A percentile compares a stretch with the other conserved stretches of the same genome.
Conservation (phyloP, 2,329 filamentous ascomycete species). For the Didymella lethalis region DNA sequence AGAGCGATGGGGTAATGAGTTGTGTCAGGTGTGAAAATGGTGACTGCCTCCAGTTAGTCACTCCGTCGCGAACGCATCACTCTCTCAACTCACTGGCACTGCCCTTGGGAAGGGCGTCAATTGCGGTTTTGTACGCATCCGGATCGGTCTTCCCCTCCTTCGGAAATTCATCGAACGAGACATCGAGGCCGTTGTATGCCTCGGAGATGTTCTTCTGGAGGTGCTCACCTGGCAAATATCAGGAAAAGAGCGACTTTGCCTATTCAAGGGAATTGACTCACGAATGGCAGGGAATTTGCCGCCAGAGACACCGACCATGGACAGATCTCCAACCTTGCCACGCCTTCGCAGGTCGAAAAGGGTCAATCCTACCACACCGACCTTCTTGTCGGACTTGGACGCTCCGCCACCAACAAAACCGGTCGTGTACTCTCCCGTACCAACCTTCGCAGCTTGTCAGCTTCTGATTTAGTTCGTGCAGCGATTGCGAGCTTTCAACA, state of each 20-base stretch:
- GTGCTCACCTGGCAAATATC: constrained; percentile 70
- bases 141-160: constrained; percentile 76
- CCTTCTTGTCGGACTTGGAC: constrained; percentile 92
- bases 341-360: constrained; percentile 87
- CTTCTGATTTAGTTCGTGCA: background rate
- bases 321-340: constrained; percentile 84
- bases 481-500: background rate
- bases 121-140: constrained; percentile 86
- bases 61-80: background rate
- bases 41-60: constrained; percentile 61
- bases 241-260: constrained; percentile 17
- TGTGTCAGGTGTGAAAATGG: constrained; percentile 93
- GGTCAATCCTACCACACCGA: constrained; percentile 89
- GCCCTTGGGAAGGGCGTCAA: constrained; percentile 80
- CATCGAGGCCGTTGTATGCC: constrained; percentile 88
- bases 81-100: constrained; percentile 67
- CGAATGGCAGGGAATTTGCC: constrained; percentile 91
- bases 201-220: constrained; percentile 86
- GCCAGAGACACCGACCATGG: constrained; percentile 90
- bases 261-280: constrained; percentile 54
- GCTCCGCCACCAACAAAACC: constrained; percentile 86
- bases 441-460: constrained; percentile 62
- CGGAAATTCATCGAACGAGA: constrained; percentile 83
- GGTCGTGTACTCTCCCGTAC: constrained; percentile 96
- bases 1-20: constrained; percentile 92